These are phyloP conservation scores for Kitagawia praeruptora DNA, from an alignment of 129 eudicot genomes.

Conservation along the genomic window DNA sequence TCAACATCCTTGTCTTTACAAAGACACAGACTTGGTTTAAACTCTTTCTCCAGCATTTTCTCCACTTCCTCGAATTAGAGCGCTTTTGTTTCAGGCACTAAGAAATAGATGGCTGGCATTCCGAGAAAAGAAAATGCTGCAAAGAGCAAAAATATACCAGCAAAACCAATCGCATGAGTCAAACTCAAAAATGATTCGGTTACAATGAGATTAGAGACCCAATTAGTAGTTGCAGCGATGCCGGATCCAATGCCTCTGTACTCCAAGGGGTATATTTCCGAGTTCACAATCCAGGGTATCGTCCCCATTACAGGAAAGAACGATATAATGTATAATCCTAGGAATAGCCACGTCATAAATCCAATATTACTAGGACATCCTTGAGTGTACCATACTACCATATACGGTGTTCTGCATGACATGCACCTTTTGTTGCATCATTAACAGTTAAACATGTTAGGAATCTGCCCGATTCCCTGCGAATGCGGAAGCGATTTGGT, in stretches of 20 bases:
- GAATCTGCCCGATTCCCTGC: no score
- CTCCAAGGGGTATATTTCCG: constrained; percentile 59
- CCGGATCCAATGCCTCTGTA: constrained; percentile 58
- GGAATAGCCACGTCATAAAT: no score
- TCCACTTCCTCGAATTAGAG: constrained; percentile 62
- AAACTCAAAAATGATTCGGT: constrained; percentile 36
- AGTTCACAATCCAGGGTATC: constrained; percentile 59
- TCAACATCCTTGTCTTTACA: not conserved
- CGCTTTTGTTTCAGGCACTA: constrained; percentile 69
- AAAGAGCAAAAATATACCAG: not conserved
- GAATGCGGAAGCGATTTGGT: no score
- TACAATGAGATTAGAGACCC: constrained; percentile 52
- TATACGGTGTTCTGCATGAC: constrained; percentile 37
- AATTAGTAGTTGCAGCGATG: constrained; percentile 48
- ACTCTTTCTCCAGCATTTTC: constrained; percentile 59
- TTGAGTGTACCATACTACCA: constrained; percentile 58
- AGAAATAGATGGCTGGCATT: constrained; percentile 37
- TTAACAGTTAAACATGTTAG: no score
- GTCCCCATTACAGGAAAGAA: constrained; percentile 66
- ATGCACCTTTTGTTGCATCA: constrained; percentile 20
- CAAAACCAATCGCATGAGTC: no score
- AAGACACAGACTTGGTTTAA: constrained; percentile 29
- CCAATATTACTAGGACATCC: constrained; percentile 56
- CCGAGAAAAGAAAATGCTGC: constrained; percentile 49
- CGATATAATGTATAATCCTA: constrained; percentile 28